phyloP scores from a whole-genome alignment of 495 filamentous ascomycete genomes.

The Talaromyces stipitatus region DNA sequence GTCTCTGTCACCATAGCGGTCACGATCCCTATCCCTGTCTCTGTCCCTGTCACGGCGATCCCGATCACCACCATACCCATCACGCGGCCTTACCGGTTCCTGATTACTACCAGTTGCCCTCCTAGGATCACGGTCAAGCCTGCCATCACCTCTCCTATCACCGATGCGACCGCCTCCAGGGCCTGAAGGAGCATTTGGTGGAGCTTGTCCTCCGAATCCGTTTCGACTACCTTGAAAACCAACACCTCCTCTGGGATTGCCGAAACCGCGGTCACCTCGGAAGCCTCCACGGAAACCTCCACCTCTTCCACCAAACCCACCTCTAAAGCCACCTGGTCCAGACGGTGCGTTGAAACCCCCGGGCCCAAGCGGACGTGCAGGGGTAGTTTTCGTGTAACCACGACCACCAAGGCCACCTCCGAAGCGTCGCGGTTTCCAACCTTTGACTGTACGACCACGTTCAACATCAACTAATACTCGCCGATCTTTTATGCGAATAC shows the following conservation, averaged over 20 bases:
- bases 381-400: slow-evolving; percentile 79
- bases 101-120: slow-evolving; percentile 46
- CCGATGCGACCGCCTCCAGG: slow-evolving; percentile 59
- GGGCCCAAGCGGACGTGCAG: slow-evolving; percentile 59
- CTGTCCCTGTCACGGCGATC: slow-evolving; percentile 54
- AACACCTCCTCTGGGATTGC: slow-evolving; percentile 49
- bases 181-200: slow-evolving; percentile 72
- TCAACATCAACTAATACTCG: slow-evolving; percentile 93
- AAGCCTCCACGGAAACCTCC: slow-evolving; percentile 52
- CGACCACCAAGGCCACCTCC: slow-evolving; percentile 90
- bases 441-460: slow-evolving; percentile 87
- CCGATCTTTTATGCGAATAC: slow-evolving; percentile 85
- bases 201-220: slow-evolving; percentile 55
- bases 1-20: slow-evolving; percentile 31
- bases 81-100: slow-evolving; percentile 45
- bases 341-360: slow-evolving; percentile 50
- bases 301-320: slow-evolving; percentile 50
- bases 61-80: slow-evolving; percentile 45
- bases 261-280: slow-evolving; percentile 55
- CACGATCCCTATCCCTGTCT: slow-evolving; percentile 47
- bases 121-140: slow-evolving; percentile 41
- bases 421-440: slow-evolving; percentile 87
- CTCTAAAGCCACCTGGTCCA: slow-evolving; percentile 60
- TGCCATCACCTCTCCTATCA: slow-evolving; percentile 33
- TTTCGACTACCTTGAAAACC: slow-evolving; percentile 55